These are phyloP conservation scores for Cornus florida DNA, from an alignment of 148 eudicot genomes.

Conservation along the genomic window DNA sequence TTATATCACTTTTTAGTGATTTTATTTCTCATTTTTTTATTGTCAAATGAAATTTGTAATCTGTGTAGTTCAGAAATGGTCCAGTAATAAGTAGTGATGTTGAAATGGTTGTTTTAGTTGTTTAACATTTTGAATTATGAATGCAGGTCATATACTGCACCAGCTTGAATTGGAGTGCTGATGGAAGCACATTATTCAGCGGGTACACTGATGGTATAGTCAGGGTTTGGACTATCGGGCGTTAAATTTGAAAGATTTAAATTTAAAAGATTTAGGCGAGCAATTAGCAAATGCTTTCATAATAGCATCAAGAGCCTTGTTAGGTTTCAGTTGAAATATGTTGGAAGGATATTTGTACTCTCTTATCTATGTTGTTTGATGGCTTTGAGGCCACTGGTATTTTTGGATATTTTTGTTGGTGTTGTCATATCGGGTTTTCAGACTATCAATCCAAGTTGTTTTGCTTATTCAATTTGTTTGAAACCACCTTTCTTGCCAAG, in stretches of 20 bases:
- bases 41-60: background rate
- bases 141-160: conserved; percentile 46
- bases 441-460: background rate
- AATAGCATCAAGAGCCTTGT: background rate
- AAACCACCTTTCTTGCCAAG: no score
- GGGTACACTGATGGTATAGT: conserved; percentile 49
- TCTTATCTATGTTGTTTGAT: background rate
- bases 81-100: background rate
- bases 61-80: background rate
- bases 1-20: no score
- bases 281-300: background rate
- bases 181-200: conserved; percentile 50
- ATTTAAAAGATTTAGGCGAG: background rate
- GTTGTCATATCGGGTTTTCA: background rate
- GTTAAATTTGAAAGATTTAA: conserved; percentile 18
- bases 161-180: conserved; percentile 46
- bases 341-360: background rate
- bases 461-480: background rate
- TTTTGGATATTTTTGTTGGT: background rate
- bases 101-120: no score
- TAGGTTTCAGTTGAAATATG: background rate
- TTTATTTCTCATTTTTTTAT: background rate
- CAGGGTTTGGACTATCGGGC: conserved; percentile 37
- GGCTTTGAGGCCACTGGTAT: background rate
- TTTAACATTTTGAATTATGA: background rate